Evolutionary conservation across 805 yeast species (phyloP), one percentile per base, ranked within the genome.

Genomic region (Sporopachydermia quercuum): DNA sequence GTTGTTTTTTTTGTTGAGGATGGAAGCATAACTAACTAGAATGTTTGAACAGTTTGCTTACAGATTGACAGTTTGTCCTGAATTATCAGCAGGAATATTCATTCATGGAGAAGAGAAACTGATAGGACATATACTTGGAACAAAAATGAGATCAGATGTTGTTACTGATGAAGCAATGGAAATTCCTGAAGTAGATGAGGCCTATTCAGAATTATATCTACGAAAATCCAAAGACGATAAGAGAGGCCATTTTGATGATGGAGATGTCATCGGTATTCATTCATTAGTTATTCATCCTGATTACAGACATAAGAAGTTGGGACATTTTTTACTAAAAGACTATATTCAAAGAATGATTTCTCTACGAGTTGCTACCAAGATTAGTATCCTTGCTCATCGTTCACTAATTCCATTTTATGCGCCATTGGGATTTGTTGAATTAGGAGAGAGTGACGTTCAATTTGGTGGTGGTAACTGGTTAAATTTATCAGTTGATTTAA

Each of bases 261-360:
- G 94, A 18, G 62, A 74, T 37, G 64, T 68, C 34, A 74, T 89
- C 43, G 96, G 87, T 3, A 67, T 89, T 38, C 97, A 91, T 56
- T 75, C 91, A 3, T 62, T 89, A 16, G 87, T 76, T 2, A 73
- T 91, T 18, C 75, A 75, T 48, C 82, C 86, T 16, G 74, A 75
- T 34, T 84, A 75, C 68, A 84, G 78, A 55, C 83, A 87, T 43
- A 71, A 76, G 58, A 83, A 82, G 53, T 64, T 91, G 43, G 97
- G 94, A 5, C 74, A 94, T 11, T 63, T 86, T 43, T 61, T 89
- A 52, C 59, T 89, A 51, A 85, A 81, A 49, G 98, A 89, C 60
- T 91, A 83, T 61, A 71, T 87, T 45, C 96, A 91, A 58, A 83
- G 89, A 54, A 63, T 89, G 57, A 74, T 84, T 38, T 85, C 85